Evolutionary conservation across 495 filamentous ascomycete species (phyloP), one percentile per base, ranked within the genome.

Genomic region (Patellaria atrata): DNA sequence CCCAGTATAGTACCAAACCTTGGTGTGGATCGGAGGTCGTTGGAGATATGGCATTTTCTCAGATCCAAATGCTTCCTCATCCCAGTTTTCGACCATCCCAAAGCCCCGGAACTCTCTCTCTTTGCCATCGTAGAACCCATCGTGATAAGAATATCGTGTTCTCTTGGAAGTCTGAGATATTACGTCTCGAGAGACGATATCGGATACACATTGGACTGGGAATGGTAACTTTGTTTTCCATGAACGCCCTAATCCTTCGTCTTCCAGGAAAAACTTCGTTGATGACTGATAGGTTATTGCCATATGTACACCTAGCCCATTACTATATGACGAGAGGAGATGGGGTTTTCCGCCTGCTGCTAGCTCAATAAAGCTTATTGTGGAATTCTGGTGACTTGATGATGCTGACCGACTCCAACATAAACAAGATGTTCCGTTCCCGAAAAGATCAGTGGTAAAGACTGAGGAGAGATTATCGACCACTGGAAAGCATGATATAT

Each of bases 51-150:
- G n/a, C n/a, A n/a, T n/a, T n/a, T n/a, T n/a, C n/a, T n/a, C n/a
- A n/a, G n/a, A n/a, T n/a, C 30, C n/a, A 27, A 47, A 41, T 5
- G 41, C 30, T 22, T 56, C 54, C 0, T 41, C 34, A 34, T 58
- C 55, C 40, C 31, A 55, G 21, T 41, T 15, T 16, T 58, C 54
- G 1, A 55, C 52, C 40, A 56, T 44, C 0, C 33, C 53, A 36
- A 63, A 63, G 5, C 59, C 59, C 0, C 47, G 40, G 21, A 61
- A 61, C 32, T 60, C 51, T 11, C 53, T 13, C 16, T 61, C 59
- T 1, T 27, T 4, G 9, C 35, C 33, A 35, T 61, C 59, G 37
- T 48, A 63, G 27, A 37, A 60, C 0, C 59, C 59, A 31, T 60
- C 15, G 38, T 57, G 55, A 30, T 62, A 62, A 9, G 25, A 35